phyloP scores from a whole-genome alignment of 805 yeast genomes.

The Diddensiella caesifluorescens region DNA sequence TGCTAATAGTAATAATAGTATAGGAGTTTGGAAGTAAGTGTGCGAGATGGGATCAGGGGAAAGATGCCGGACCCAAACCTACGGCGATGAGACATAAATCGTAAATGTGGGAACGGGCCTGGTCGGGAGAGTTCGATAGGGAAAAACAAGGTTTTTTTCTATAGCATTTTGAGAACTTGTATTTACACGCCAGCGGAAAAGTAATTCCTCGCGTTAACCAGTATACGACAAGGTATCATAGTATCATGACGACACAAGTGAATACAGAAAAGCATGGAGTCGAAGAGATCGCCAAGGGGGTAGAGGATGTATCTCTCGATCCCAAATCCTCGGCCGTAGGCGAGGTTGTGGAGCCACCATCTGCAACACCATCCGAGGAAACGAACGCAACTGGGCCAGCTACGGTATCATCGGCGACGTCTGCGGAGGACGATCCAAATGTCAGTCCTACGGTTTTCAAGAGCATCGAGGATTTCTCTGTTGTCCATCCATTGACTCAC shows the following conservation, averaged over 20 bases:
- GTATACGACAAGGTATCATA: too few relatives aligned
- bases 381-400: conserved; percentile 1
- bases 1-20: too few relatives aligned
- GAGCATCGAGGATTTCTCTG: conserved; percentile 43
- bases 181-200: too few relatives aligned
- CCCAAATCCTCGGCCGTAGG: conserved; percentile 4
- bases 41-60: too few relatives aligned
- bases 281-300: background rate
- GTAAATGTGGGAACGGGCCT: too few relatives aligned
- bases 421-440: conserved; percentile 7
- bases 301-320: background rate
- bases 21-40: too few relatives aligned
- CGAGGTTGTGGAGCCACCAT: background rate
- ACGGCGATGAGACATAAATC: too few relatives aligned
- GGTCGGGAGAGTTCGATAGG: too few relatives aligned
- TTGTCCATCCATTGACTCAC: conserved; percentile 83
- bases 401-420: background rate
- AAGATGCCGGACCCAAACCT: too few relatives aligned
- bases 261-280: background rate
- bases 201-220: too few relatives aligned
- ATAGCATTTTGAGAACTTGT: too few relatives aligned
- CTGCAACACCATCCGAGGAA: background rate
- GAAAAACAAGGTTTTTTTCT: too few relatives aligned
- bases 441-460: conserved; percentile 21
- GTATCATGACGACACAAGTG: background rate